Percentiles rank a stretch among this genome's conserved stretches.
These are phyloP conservation scores for Geotrichum reessii DNA, from an alignment of 1,139 yeast species.

Conservation along the genomic window DNA sequence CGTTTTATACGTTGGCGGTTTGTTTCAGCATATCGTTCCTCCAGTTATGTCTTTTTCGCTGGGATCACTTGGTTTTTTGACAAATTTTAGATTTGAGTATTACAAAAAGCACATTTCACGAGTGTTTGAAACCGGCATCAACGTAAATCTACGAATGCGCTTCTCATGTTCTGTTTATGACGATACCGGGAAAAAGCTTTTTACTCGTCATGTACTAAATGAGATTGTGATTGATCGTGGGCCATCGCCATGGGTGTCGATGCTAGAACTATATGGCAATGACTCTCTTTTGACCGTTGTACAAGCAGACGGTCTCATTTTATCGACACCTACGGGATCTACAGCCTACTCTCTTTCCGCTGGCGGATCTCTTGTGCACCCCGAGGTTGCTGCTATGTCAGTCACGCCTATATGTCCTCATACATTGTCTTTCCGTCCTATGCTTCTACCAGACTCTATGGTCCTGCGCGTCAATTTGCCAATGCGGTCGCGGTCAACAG, in stretches of 20 bases:
- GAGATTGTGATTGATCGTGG: conserved; percentile 85
- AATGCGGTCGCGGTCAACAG: conserved; percentile 61
- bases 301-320: conserved; percentile 83
- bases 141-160: conserved; percentile 76
- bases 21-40: conserved; percentile 77
- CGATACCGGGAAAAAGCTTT: conserved; percentile 48
- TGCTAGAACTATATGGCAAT: conserved; percentile 77
- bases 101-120: conserved; percentile 52
- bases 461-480: conserved; percentile 71
- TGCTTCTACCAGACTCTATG: conserved; percentile 82
- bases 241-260: conserved; percentile 80
- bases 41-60: conserved; percentile 80
- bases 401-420: conserved; percentile 93
- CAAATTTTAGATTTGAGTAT: conserved; percentile 69
- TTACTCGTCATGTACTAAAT: conserved; percentile 75
- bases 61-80: conserved; percentile 77
- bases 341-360: conserved; percentile 89
- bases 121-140: conserved; percentile 62
- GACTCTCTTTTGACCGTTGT: conserved; percentile 75
- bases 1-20: conserved; percentile 68
- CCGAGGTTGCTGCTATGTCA: conserved; percentile 81
- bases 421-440: conserved; percentile 81
- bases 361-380: conserved; percentile 86
- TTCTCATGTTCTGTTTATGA: conserved; percentile 56
- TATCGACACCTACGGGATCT: conserved; percentile 90